Evolutionary conservation across 768 basidiomycete species (phyloP).

Genomic region (Kwoniella europaea): DNA sequence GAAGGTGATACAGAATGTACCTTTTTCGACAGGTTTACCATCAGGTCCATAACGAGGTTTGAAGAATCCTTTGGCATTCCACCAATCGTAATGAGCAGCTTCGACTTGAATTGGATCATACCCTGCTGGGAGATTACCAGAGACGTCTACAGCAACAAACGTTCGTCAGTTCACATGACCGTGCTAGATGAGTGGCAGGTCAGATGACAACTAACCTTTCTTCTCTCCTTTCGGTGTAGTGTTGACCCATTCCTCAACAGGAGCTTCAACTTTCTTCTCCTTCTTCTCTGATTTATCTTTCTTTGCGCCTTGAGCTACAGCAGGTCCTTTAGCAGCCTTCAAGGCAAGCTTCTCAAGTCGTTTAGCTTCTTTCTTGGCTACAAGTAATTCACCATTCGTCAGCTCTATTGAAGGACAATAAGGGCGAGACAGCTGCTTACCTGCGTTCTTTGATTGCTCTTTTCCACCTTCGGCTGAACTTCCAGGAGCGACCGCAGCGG

Average conservation of each 20-base stretch:
- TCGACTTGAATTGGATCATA: slow-evolving; percentile 97
- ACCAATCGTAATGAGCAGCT: slow-evolving; percentile 98
- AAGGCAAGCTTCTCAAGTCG: slow-evolving; percentile 61
- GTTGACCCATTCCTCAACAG: slow-evolving; percentile 73
- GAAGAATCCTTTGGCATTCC: slow-evolving; percentile 89
- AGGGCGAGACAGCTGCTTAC: slow-evolving; percentile 12
- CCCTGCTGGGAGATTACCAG: slow-evolving; percentile 83
- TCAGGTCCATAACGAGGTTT: slow-evolving; percentile 65
- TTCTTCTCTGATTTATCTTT: slow-evolving; percentile 74
- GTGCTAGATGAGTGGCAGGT: too few species aligned
- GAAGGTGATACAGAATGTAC: slow-evolving; percentile 79
- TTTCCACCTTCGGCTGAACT: slow-evolving; percentile 24
- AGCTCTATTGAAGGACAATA: background rate
- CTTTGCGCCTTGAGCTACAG: slow-evolving; percentile 64
- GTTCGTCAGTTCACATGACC: too few species aligned
- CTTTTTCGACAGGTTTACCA: slow-evolving; percentile 68
- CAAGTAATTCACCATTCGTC: background rate
- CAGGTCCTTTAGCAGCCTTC: slow-evolving; percentile 60
- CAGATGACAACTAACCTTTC: slow-evolving; percentile 71
- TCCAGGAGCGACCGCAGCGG: slow-evolving; percentile 15
- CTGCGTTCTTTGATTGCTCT: slow-evolving; percentile 29
- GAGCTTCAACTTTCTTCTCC: slow-evolving; percentile 71
- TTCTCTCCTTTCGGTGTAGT: slow-evolving; percentile 87
- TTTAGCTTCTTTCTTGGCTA: slow-evolving; percentile 86
- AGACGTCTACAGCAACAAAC: slow-evolving; percentile 67